Conservation (phyloP, 1,284 basidiomycete species). For the Apiotrichum montevideense region DNA sequence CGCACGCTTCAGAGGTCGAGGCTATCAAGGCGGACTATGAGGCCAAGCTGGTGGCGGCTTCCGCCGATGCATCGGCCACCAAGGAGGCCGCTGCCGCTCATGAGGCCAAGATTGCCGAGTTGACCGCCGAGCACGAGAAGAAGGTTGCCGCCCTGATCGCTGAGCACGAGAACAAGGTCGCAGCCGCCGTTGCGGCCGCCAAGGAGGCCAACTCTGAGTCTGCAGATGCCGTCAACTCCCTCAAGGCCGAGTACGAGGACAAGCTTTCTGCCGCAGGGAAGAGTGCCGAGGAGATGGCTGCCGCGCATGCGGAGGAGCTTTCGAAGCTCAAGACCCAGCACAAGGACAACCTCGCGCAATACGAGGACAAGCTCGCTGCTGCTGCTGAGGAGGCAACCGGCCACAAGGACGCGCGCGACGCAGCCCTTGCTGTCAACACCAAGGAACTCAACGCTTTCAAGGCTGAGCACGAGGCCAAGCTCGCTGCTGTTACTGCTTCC, state of each 20-base stretch:
- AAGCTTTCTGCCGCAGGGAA: slow-evolving; percentile 13
- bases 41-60: neutral
- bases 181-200: slow-evolving; percentile 9
- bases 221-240: neutral
- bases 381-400: slow-evolving; percentile 1
- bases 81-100: neutral
- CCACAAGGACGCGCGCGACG: neutral
- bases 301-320: slow-evolving; percentile 25
- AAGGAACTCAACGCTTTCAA: slow-evolving; percentile 7
- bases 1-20: neutral
- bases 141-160: slow-evolving; percentile 3
- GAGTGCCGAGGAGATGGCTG: slow-evolving; percentile 13
- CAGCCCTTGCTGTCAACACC: neutral
- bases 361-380: slow-evolving; percentile 3
- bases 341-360: slow-evolving; percentile 1
- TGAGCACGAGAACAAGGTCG: slow-evolving; percentile 17
- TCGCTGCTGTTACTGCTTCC: slow-evolving; percentile 5
- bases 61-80: neutral
- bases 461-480: slow-evolving; percentile 16
- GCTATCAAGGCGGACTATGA: slow-evolving; percentile 12
- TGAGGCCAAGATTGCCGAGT: neutral
- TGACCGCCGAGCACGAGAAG: slow-evolving; percentile 3
- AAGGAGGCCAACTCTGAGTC: slow-evolving; percentile 18
- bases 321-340: slow-evolving; percentile 24
- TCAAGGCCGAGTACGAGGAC: slow-evolving; percentile 12